Conservation (phyloP, 2,329 filamentous ascomycete species). For the Ascochyta clinopodiicola region DNA sequence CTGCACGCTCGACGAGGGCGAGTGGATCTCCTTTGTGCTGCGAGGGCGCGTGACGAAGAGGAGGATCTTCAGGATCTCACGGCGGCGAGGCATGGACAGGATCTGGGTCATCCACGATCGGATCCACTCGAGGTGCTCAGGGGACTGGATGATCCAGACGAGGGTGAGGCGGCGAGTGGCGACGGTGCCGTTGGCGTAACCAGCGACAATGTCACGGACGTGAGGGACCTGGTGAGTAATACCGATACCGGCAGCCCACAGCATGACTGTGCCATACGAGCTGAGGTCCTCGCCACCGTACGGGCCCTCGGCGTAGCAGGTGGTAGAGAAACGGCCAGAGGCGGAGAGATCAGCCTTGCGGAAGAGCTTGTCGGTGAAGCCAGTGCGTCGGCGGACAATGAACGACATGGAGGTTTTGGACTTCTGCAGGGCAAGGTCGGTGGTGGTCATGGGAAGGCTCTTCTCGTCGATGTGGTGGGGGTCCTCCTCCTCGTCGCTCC, state of each 20-base stretch:
- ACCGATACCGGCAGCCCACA: conserved; percentile 91
- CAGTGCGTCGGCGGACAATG: conserved; percentile 84
- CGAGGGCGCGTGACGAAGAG: conserved; percentile 90
- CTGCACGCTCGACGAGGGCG: conserved; percentile 79
- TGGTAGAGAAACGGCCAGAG: conserved; percentile 65
- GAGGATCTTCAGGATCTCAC: conserved; percentile 83
- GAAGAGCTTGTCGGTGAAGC: conserved; percentile 84
- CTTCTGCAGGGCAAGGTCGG: conserved; percentile 57
- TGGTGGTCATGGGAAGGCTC: conserved; percentile 55
- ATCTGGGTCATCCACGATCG: conserved; percentile 90
- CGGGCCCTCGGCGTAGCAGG: conserved; percentile 85
- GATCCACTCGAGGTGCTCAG: conserved; percentile 91
- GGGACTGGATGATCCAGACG: conserved; percentile 91
- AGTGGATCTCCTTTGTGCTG: conserved; percentile 80
- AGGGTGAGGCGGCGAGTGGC: conserved; percentile 83
- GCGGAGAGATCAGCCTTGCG: conserved; percentile 66
- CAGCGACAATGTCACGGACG: conserved; percentile 68
- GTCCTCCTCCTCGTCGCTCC: conserved; percentile 69
- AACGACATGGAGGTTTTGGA: conserved; percentile 73
- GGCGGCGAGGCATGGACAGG: conserved; percentile 77
- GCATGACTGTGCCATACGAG: conserved; percentile 89
- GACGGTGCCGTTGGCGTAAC: conserved; percentile 71
- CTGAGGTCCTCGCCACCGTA: conserved; percentile 84
- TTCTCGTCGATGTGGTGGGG: conserved; percentile 52
- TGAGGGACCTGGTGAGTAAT: conserved; percentile 96